A percentile compares a stretch with the other conserved stretches of the same genome.
Conservation (phyloP, 2,329 filamentous ascomycete genomes). For the Cordyceps cateniannulata region DNA sequence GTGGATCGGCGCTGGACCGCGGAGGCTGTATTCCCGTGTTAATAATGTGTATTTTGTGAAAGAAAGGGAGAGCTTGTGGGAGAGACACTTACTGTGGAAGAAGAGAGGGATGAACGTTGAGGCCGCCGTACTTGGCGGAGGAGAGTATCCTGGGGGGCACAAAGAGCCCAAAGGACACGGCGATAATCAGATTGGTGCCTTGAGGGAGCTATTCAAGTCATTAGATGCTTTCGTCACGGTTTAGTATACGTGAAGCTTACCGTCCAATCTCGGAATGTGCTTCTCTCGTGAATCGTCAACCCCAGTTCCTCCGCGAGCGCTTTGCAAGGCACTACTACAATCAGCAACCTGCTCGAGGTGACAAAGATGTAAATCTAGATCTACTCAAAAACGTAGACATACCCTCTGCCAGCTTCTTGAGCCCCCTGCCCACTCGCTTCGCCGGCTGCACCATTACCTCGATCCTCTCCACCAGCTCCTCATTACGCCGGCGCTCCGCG, state of each 20-base stretch:
- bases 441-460: constrained; percentile 78
- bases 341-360: neutral
- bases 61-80: neutral
- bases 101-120: constrained; percentile 91
- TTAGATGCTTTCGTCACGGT: neutral
- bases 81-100: constrained; percentile 63
- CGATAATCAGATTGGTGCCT: constrained; percentile 71
- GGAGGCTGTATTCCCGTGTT: constrained; percentile 50
- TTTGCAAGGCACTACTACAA: constrained; percentile 66
- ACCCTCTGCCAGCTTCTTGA: constrained; percentile 64
- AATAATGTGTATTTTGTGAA: neutral
- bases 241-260: constrained; percentile 35
- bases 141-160: constrained; percentile 71
- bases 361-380: neutral
- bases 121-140: constrained; percentile 68
- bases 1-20: constrained; percentile 80
- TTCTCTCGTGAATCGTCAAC: constrained; percentile 65
- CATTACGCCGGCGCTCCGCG: constrained; percentile 46
- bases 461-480: constrained; percentile 60
- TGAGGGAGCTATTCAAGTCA: constrained; percentile 43
- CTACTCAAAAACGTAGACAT: constrained; percentile 22
- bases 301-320: constrained; percentile 54
- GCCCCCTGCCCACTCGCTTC: constrained; percentile 69
- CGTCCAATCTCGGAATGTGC: constrained; percentile 78
- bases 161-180: constrained; percentile 90